Evolutionary conservation across 441 rosid species (phyloP).

Genomic region (Euphorbia schlechtendalii): DNA sequence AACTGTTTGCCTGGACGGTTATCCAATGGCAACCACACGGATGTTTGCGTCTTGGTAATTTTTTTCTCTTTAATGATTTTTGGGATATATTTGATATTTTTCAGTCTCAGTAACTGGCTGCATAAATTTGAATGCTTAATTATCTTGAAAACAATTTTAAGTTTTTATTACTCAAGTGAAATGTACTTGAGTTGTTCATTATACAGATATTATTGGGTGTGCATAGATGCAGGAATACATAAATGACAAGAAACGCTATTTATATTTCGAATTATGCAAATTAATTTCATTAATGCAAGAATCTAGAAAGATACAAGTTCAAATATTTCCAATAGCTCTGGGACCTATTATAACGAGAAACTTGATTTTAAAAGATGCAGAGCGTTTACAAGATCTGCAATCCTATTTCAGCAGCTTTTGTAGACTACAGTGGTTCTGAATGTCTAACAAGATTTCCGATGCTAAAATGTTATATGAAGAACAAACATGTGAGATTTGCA

Average conservation of each 20-base stretch:
- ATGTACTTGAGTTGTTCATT: background rate
- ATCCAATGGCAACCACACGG: slow-evolving; percentile 57
- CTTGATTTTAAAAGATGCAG: too few relatives aligned
- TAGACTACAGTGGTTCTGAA: too few relatives aligned
- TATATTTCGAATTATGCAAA: background rate
- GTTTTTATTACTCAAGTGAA: background rate
- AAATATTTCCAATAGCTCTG: too few relatives aligned
- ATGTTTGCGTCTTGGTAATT: slow-evolving; percentile 74
- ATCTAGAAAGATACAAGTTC: too few relatives aligned
- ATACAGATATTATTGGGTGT: background rate
- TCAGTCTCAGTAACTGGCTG: background rate
- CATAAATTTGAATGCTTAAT: background rate
- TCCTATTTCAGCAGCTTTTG: too few relatives aligned
- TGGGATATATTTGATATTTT: slow-evolving; percentile 8
- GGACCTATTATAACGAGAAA: too few relatives aligned
- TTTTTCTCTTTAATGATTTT: background rate
- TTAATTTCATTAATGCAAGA: too few relatives aligned
- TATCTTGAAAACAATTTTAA: too few relatives aligned
- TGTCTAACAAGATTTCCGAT: too few relatives aligned
- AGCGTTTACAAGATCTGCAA: too few relatives aligned
- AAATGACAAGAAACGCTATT: background rate
- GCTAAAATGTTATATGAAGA: too few relatives aligned
- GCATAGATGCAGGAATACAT: background rate
- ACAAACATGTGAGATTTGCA: too few relatives aligned
- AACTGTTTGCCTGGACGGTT: slow-evolving; percentile 83